phyloP scores from a whole-genome alignment of 257 asterid genomes.

The Eustoma russellianum region DNA sequence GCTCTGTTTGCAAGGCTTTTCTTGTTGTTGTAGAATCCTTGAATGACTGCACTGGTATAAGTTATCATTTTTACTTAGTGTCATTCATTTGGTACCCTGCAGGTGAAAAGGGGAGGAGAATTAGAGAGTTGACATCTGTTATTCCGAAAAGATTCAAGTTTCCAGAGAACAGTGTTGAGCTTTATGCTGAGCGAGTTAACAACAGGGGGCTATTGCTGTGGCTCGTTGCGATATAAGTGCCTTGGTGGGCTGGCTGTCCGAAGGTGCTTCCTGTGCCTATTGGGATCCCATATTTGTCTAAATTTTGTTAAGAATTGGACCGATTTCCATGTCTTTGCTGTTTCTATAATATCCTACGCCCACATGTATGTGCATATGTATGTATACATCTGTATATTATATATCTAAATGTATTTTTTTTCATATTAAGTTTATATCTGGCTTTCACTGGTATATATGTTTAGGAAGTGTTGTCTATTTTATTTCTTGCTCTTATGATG shows the following conservation, averaged over 20 bases:
- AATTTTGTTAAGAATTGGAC: neutral
- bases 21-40: neutral
- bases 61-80: no score
- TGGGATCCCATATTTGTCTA: neutral
- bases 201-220: conserved; percentile 62
- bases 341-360: no score
- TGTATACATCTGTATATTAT: no score
- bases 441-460: no score
- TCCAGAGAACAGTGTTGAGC: conserved; percentile 59
- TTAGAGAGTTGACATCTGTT: conserved; percentile 57
- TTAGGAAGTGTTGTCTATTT: no score
- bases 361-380: no score
- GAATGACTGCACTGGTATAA: neutral
- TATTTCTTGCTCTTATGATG: conserved; percentile 9
- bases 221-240: conserved; percentile 63
- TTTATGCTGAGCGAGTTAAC: conserved; percentile 67
- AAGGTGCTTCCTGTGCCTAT: conserved; percentile 24
- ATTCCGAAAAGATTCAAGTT: conserved; percentile 68
- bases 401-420: no score
- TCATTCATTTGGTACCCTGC: neutral
- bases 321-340: no score
- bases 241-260: conserved; percentile 76
- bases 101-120: conserved; percentile 76
- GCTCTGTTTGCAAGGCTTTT: neutral
- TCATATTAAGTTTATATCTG: no score